phyloP scores from a whole-genome alignment of 1,139 yeast genomes.

The Protomyces inundatus region DNA sequence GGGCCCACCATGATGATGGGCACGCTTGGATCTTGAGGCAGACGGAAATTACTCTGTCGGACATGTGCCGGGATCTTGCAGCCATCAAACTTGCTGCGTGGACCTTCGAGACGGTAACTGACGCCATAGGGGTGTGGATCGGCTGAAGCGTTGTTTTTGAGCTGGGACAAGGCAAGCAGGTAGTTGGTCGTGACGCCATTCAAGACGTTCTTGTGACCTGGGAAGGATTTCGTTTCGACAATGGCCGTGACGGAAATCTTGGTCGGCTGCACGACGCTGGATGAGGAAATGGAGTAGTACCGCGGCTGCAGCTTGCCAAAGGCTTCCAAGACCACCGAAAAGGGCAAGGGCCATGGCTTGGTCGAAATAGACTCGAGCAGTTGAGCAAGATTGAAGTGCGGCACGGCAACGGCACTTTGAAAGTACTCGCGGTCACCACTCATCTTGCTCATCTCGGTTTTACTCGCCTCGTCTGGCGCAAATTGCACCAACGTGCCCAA shows the following conservation, averaged over 20 bases:
- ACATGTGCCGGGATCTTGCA: constrained; percentile 81
- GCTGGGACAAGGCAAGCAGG: constrained; percentile 63
- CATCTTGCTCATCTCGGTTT: constrained; percentile 49
- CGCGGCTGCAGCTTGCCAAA: constrained; percentile 84
- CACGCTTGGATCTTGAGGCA: constrained; percentile 77
- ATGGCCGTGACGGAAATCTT: constrained; percentile 75
- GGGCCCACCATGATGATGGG: constrained; percentile 95
- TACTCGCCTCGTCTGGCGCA: constrained; percentile 66
- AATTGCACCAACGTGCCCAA: constrained; percentile 71
- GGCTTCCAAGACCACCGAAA: constrained; percentile 75
- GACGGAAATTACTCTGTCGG: constrained; percentile 88
- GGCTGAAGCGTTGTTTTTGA: constrained; percentile 48
- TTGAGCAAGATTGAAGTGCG: constrained; percentile 70
- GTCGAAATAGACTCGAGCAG: constrained; percentile 61
- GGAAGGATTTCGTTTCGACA: constrained; percentile 62
- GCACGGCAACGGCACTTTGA: constrained; percentile 56
- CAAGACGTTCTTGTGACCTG: constrained; percentile 45
- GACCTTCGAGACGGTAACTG: constrained; percentile 71
- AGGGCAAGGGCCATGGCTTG: constrained; percentile 59
- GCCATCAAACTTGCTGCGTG: constrained; percentile 55
- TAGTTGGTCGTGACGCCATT: constrained; percentile 91
- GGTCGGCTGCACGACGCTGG: constrained; percentile 71
- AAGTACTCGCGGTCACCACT: constrained; percentile 66
- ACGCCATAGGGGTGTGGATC: constrained; percentile 43
- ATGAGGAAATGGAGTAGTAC: constrained; percentile 92